Evolutionary conservation across 2,329 filamentous ascomycete species (phyloP).

Genomic region (Sphaerostilbella broomeana): DNA sequence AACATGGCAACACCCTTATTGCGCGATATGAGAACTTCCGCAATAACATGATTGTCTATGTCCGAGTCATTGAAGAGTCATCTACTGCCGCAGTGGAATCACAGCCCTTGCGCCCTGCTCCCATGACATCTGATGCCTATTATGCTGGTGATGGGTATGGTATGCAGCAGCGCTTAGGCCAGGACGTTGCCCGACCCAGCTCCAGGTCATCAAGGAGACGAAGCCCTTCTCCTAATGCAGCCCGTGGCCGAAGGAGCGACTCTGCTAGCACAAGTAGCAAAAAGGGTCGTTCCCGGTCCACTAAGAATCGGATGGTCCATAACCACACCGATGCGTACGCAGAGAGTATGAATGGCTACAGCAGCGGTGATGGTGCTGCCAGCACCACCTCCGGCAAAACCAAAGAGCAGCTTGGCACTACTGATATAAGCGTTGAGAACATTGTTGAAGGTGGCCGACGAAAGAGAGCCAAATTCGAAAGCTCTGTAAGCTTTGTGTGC

Average conservation of each 20-base stretch:
- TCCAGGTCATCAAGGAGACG: slow-evolving; percentile 68
- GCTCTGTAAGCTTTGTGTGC: slow-evolving; percentile 65
- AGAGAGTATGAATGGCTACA: slow-evolving; percentile 69
- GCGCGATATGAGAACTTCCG: slow-evolving; percentile 93
- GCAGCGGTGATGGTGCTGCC: slow-evolving; percentile 77
- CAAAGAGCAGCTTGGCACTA: slow-evolving; percentile 84
- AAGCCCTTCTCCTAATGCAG: slow-evolving; percentile 67
- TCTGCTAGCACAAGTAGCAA: slow-evolving; percentile 59
- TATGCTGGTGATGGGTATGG: slow-evolving; percentile 49
- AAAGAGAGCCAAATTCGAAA: slow-evolving; percentile 92
- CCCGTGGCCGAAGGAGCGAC: slow-evolving; percentile 66
- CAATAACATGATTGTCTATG: slow-evolving; percentile 88
- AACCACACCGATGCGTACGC: slow-evolving; percentile 52
- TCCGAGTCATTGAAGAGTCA: slow-evolving; percentile 68
- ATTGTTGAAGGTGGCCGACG: slow-evolving; percentile 95
- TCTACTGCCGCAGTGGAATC: slow-evolving; percentile 44
- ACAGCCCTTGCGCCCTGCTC: slow-evolving; percentile 45
- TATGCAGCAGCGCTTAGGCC: slow-evolving; percentile 48
- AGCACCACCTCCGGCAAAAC: slow-evolving; percentile 66
- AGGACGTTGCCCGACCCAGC: slow-evolving; percentile 58
- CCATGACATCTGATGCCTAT: slow-evolving; percentile 44
- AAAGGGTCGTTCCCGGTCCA: slow-evolving; percentile 62
- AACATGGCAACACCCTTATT: slow-evolving; percentile 82
- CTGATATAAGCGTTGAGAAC: slow-evolving; percentile 96
- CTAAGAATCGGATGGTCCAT: slow-evolving; percentile 54